phyloP scores from a whole-genome alignment of 768 basidiomycete genomes.

The Hygrophoropsis aurantiaca region DNA sequence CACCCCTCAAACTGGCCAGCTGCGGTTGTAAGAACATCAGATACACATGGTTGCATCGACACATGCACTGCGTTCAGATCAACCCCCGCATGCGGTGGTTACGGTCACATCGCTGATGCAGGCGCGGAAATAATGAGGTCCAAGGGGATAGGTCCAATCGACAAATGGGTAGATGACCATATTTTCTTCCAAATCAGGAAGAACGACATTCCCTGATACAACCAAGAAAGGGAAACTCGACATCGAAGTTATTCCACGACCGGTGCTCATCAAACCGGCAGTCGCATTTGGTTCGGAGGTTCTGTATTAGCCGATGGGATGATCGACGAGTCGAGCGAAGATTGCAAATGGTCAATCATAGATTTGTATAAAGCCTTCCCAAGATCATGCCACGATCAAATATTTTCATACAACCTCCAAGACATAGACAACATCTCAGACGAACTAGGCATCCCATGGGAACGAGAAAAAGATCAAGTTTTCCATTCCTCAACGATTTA shows the following conservation, averaged over 20 bases:
- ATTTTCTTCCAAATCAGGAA: slow-evolving; percentile 12
- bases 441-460: slow-evolving; percentile 11
- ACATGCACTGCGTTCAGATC: slow-evolving; percentile 3
- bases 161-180: slow-evolving; percentile 12
- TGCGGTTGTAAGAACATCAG: slow-evolving; percentile 11
- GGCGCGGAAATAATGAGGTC: background rate
- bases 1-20: slow-evolving; percentile 24
- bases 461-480: slow-evolving; percentile 10
- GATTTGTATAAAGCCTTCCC: background rate
- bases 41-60: slow-evolving; percentile 5
- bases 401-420: background rate
- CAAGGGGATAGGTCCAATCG: background rate
- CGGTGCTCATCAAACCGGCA: background rate
- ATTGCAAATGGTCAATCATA: background rate
- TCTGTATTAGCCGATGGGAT: background rate
- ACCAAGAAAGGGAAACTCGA: background rate
- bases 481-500: slow-evolving; percentile 7
- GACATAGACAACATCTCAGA: slow-evolving; percentile 6
- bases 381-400: background rate
- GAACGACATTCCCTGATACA: slow-evolving; percentile 7
- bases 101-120: slow-evolving; percentile 8
- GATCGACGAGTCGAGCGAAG: background rate
- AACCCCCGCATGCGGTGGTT: background rate
- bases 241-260: background rate
- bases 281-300: slow-evolving; percentile 4